phyloP scores from a whole-genome alignment of 768 basidiomycete genomes.

The Rhizopogon salebrosus region DNA sequence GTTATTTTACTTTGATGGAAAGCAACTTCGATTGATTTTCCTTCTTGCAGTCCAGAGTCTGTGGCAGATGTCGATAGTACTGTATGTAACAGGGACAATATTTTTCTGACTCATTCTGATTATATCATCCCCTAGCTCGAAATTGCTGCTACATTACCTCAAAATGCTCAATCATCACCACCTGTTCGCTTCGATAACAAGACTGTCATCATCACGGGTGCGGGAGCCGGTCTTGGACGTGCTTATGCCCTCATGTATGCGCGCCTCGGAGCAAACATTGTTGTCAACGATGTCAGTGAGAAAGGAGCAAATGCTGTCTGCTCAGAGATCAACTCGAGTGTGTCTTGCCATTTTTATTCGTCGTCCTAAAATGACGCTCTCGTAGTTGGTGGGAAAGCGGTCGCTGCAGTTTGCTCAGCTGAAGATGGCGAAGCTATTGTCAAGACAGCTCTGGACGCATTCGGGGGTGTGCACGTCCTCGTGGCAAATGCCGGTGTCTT shows the following conservation, averaged over 20 bases:
- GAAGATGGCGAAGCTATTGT: conserved; percentile 92
- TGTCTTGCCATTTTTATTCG: conserved; percentile 10
- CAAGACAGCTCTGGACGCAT: conserved; percentile 79
- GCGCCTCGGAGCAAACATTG: conserved; percentile 91
- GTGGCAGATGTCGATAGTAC: conserved; percentile 57
- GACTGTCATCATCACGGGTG: conserved; percentile 92
- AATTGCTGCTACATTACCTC: conserved; percentile 51
- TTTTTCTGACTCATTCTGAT: not conserved
- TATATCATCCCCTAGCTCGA: conserved; percentile 44
- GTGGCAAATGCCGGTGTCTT: conserved; percentile 93
- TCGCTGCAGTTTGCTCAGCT: conserved; percentile 76
- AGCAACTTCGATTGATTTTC: not conserved
- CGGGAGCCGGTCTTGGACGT: conserved; percentile 91
- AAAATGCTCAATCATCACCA: conserved; percentile 66
- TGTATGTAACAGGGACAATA: conserved; percentile 28
- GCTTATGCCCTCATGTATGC: conserved; percentile 90
- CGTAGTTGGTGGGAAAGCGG: conserved; percentile 85
- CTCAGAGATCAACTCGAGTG: conserved; percentile 79
- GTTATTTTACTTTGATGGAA: not conserved
- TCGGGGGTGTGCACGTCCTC: conserved; percentile 83
- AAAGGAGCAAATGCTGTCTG: conserved; percentile 82
- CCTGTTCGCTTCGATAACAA: conserved; percentile 81
- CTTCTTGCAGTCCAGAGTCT: conserved; percentile 51
- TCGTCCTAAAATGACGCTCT: not conserved
- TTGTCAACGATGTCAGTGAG: conserved; percentile 91